Evolutionary conservation across 192 early-diverging fungal genomes (phyloP).

Genomic region (Allomyces arbusculus): DNA sequence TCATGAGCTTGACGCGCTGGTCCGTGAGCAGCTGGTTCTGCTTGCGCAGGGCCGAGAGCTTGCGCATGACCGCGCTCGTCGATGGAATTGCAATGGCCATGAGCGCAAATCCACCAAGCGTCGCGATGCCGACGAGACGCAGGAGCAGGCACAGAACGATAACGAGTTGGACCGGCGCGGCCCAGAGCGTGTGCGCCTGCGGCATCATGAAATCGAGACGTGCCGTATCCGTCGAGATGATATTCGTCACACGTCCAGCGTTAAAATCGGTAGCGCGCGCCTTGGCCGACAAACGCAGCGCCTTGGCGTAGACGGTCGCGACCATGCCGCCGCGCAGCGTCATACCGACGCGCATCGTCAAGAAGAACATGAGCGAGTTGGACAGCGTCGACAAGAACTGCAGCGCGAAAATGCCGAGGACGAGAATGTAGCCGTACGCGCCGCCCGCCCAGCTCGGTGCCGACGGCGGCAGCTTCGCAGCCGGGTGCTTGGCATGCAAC

Average conservation of each 20-base stretch:
- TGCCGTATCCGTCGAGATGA: constrained; percentile 29
- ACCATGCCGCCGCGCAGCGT: constrained; percentile 24
- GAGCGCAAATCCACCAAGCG: constrained; percentile 14
- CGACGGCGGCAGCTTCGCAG: neutral
- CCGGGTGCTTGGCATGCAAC: neutral
- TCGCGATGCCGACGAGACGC: constrained; percentile 6
- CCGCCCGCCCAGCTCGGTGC: constrained; percentile 1
- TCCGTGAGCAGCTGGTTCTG: constrained; percentile 14
- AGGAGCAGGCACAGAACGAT: constrained; percentile 9
- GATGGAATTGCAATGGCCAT: constrained; percentile 1
- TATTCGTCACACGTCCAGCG: constrained; percentile 38
- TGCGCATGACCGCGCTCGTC: neutral
- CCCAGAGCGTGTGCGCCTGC: constrained; percentile 11
- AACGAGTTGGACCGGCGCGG: constrained; percentile 7
- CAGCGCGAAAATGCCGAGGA: constrained; percentile 7
- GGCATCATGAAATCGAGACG: constrained; percentile 6
- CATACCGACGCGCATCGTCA: constrained; percentile 15
- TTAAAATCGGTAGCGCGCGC: constrained; percentile 32
- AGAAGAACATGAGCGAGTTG: constrained; percentile 9
- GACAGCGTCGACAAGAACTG: constrained; percentile 6
- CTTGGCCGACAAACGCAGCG: constrained; percentile 25
- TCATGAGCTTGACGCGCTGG: constrained; percentile 43
- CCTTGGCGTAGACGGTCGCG: constrained; percentile 33
- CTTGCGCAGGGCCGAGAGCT: neutral
- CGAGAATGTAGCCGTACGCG: constrained; percentile 7